Base-by-base conservation (phyloP, 2,329 filamentous ascomycete genomes). In the Fusarium sublunatum region DNA sequence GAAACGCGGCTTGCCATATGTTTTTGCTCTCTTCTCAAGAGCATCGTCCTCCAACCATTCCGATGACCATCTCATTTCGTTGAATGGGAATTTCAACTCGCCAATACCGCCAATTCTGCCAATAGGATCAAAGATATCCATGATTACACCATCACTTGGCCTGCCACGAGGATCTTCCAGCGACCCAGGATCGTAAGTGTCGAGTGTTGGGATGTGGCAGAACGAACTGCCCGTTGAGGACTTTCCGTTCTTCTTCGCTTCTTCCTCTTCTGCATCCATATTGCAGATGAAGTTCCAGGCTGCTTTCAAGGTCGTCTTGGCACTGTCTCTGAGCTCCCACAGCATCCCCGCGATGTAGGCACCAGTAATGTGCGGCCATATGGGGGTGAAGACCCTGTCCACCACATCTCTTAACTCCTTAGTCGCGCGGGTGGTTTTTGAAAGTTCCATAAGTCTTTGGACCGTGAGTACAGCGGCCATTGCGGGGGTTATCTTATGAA, bases 141-240 rank as follows among this genome's bases (percentile, higher is more conserved):
- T 3, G 24, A 51, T 29, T 2, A 24, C 39, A 28, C 3, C 24
- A 10, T 43, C 47, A 29, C 7, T 7, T 19, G 12, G 34, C 19
- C 32, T 4, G 34, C 39, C 49, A 15, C 49, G 41, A 22, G 41
- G 49, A 40, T 52, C 49, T 45, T 45, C 34, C 9, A 52, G 40
- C n/a, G 40, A 52, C 41, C 3, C 7, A 38, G 49, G 49, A 39
- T 52, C 49, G 32, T 52, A 52, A 25, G 5, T 25, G 32, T 52
- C 48, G 40, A 52, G 40, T 9, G 32, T 26, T 44, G 48, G 48
- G 40, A 52, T 52, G 32, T 25, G 12, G 25, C 48, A 49, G 19
- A 19, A 9, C 11, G n/a, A 7, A 13, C 31, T 34, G n/a, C n/a
- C 10, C 34, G 7, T 15, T 7, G 29, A 31, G 19, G 29, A 31